A percentile compares a stretch with the other conserved stretches of the same genome.
Evolutionary conservation across 257 asterid genomes (phyloP).

Genomic region (Plantago elongata): DNA sequence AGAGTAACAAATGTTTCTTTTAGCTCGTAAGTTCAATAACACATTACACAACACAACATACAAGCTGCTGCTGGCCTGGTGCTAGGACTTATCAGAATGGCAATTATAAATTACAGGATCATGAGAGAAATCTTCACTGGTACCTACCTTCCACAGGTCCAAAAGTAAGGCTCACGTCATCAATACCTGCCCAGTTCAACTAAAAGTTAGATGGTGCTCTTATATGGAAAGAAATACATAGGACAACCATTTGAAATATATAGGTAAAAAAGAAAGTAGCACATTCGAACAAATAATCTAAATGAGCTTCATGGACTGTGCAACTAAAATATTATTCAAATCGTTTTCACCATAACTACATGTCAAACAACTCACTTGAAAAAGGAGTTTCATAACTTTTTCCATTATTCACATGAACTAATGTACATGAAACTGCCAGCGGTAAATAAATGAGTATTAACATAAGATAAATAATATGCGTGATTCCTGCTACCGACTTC

Average conservation of each 20-base stretch:
- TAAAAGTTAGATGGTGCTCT: constrained; percentile 16
- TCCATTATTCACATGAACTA: background rate
- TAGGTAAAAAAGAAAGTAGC: background rate
- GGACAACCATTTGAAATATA: constrained; percentile 6
- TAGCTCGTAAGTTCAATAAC: constrained; percentile 2
- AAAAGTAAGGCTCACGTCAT: constrained; percentile 52
- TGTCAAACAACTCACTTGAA: background rate
- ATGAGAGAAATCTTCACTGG: background rate
- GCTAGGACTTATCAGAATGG: constrained; percentile 3
- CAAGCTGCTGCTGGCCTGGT: constrained; percentile 5
- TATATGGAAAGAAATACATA: background rate
- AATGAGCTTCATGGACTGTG: constrained; percentile 7
- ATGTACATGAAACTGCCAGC: too few species aligned
- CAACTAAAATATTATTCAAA: background rate
- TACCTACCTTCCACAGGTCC: constrained; percentile 60
- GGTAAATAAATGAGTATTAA: background rate
- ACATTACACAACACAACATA: background rate
- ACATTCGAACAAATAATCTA: background rate
- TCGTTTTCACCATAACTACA: constrained; percentile 1
- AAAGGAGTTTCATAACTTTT: constrained; percentile 3
- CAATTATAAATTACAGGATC: constrained; percentile 5
- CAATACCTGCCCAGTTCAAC: constrained; percentile 44
- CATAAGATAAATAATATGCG: background rate
- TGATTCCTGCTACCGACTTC: background rate
- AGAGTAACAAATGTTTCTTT: background rate